Percentiles rank a stretch among this genome's conserved stretches.
phyloP scores from a whole-genome alignment of 108 stramenopile genomes.

The Cylindrotheca closterium region DNA sequence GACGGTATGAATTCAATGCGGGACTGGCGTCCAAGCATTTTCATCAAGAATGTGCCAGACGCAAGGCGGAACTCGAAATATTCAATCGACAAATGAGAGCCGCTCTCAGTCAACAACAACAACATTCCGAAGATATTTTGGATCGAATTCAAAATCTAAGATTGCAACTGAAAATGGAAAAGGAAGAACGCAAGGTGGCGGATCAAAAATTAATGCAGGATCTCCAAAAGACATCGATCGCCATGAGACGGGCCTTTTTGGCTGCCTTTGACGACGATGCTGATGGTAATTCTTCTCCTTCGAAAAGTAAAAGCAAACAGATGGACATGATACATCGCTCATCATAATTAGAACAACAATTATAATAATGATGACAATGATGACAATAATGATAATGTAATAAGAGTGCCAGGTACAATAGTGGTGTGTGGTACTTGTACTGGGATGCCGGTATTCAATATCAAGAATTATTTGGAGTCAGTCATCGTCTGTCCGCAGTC shows the following conservation, averaged over 20 bases:
- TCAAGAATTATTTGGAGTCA: too few relatives aligned
- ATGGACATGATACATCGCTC: too few relatives aligned
- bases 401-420: too few relatives aligned
- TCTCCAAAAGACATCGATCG: constrained; percentile 7
- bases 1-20: constrained; percentile 42
- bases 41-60: constrained; percentile 25
- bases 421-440: too few relatives aligned
- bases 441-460: too few relatives aligned
- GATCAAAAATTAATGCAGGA: constrained; percentile 21
- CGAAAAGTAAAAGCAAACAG: too few relatives aligned
- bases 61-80: constrained; percentile 9
- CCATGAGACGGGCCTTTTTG: constrained; percentile 32
- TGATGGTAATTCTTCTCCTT: too few relatives aligned
- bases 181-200: constrained; percentile 14
- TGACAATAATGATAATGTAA: too few relatives aligned
- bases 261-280: constrained; percentile 19
- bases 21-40: constrained; percentile 25
- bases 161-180: constrained; percentile 19
- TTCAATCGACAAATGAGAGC: constrained; percentile 8
- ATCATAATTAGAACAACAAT: too few relatives aligned
- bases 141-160: constrained; percentile 32
- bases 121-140: constrained; percentile 28
- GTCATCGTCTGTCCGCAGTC: too few relatives aligned
- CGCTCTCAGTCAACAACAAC: constrained; percentile 23
- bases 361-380: too few relatives aligned